phyloP scores from a whole-genome alignment of 2,329 filamentous ascomycete species.

The Bipolaris cookei region DNA sequence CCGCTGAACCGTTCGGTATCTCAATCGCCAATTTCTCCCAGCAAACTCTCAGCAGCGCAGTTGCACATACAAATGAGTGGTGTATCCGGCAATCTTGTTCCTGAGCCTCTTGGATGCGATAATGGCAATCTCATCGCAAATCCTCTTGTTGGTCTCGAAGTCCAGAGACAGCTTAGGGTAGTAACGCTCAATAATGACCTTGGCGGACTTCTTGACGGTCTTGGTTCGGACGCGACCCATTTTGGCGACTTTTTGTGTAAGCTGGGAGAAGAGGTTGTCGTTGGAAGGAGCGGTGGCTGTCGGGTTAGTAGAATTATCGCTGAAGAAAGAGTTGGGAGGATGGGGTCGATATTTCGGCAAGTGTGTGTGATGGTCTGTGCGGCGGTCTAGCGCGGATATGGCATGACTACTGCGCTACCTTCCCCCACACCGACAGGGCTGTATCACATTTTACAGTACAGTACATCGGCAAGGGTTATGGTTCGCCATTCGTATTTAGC shows the following conservation, averaged over 20 bases:
- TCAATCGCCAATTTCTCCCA: slow-evolving; percentile 77
- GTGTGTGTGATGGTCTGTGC: slow-evolving; percentile 25
- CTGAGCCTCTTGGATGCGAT: slow-evolving; percentile 98
- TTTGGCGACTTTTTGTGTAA: slow-evolving; percentile 46
- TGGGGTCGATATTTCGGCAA: slow-evolving; percentile 25
- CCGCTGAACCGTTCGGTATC: slow-evolving; percentile 54
- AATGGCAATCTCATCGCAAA: slow-evolving; percentile 99
- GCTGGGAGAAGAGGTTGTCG: slow-evolving; percentile 29
- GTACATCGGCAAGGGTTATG: too few species aligned
- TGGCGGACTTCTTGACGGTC: slow-evolving; percentile 86
- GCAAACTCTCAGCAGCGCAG: slow-evolving; percentile 73
- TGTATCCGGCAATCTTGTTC: slow-evolving; percentile 95
- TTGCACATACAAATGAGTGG: slow-evolving; percentile 62
- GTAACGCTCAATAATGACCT: slow-evolving; percentile 93
- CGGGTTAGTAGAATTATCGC: slow-evolving; percentile 40
- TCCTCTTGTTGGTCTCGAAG: slow-evolving; percentile 99
- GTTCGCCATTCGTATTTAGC: too few species aligned
- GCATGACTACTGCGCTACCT: neutral
- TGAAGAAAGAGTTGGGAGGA: slow-evolving; percentile 17
- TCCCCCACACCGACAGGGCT: neutral
- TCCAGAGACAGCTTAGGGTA: slow-evolving; percentile 96
- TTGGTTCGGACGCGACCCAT: slow-evolving; percentile 66
- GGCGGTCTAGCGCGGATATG: neutral
- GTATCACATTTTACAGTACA: too few species aligned
- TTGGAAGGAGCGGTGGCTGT: slow-evolving; percentile 36